phyloP scores from a whole-genome alignment of 2,329 filamentous ascomycete genomes.

The Microsporum audouinii region DNA sequence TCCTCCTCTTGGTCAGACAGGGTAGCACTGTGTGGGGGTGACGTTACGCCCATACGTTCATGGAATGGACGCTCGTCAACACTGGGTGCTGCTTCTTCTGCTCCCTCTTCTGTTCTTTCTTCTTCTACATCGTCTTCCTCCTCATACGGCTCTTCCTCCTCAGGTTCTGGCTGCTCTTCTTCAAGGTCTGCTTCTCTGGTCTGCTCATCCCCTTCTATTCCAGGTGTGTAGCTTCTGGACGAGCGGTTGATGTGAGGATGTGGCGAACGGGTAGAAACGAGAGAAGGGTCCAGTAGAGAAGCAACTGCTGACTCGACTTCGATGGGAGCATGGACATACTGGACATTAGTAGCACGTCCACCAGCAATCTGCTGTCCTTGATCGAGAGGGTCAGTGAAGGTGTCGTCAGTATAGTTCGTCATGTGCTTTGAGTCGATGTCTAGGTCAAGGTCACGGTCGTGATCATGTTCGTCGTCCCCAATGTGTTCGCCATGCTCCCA shows the following conservation, averaged over 20 bases:
- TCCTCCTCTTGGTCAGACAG: slow-evolving; percentile 25
- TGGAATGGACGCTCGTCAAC: slow-evolving; percentile 31
- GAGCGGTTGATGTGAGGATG: slow-evolving; percentile 29
- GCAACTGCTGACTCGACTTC: slow-evolving; percentile 84
- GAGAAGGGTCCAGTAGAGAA: slow-evolving; percentile 75
- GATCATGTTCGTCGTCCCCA: slow-evolving; percentile 20
- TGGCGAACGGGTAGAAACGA: slow-evolving; percentile 52
- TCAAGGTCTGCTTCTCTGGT: background rate
- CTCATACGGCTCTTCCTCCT: slow-evolving; percentile 38
- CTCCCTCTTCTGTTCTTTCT: slow-evolving; percentile 32
- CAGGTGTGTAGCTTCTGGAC: slow-evolving; percentile 21
- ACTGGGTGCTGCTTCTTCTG: slow-evolving; percentile 26
- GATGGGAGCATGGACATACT: slow-evolving; percentile 59
- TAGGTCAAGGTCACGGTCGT: slow-evolving; percentile 16
- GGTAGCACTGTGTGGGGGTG: slow-evolving; percentile 45
- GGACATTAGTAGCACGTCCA: slow-evolving; percentile 59
- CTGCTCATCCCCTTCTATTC: slow-evolving; percentile 13
- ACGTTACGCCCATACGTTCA: slow-evolving; percentile 34
- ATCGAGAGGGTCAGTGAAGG: slow-evolving; percentile 43
- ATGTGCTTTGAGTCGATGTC: slow-evolving; percentile 40
- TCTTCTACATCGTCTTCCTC: slow-evolving; percentile 34
- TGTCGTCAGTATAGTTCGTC: slow-evolving; percentile 45
- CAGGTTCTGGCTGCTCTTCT: slow-evolving; percentile 11
- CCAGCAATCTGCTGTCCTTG: slow-evolving; percentile 60
- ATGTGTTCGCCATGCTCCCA: slow-evolving; percentile 24